Evolutionary conservation across 2,329 filamentous ascomycete genomes (phyloP), one percentile per base, ranked within the genome.

Genomic region (Aspergillus neotritici): DNA sequence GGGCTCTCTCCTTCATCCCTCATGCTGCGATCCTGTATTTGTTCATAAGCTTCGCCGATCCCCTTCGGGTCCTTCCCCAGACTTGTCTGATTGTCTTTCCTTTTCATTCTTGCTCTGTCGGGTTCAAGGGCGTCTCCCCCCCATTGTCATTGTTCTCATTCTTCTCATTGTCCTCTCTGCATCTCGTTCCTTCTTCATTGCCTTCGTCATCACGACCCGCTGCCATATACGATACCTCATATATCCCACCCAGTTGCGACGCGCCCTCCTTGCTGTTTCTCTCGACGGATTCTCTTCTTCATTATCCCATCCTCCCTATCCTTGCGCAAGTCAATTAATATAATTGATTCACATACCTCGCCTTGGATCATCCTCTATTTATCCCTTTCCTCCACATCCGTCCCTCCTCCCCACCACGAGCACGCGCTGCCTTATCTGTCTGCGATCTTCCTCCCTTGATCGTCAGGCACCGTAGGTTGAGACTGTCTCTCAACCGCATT

Each of bases 11-110:
- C 50, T 58, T 57, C 53, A 53, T 59, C 54, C 50, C 56, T 60
- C 54, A 58, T 53, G 48, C 55, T 56, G 56, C 47, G 52, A 60
- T 55, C 56, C 52, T 59, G 54, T 58, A 54, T 58, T 60, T 61
- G 62, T 64, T 67, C 64, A 65, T 67, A 67, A 67, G 64, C 64
- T 66, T 66, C 63, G 64, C 61, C 64, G 64, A 67, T 67, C 64
- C 63, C 63, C 63, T 64, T 60, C 44, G 47, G 47, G 51, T 49
- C 51, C 52, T 56, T 64, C 63, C 64, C 64, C 64, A 64, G 63
- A 66, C 58, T 25, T 25, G 21, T 25, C 21, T 25, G 21, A 25
- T 25, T 57, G 52, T 44, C 52, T 53, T 50, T 52, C 40, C 37
- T 50, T 58, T 48, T 54, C 40, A 46, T 47, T 54, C 33, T 25